Conservation (phyloP, 306 rosid genomes). For the Cucumis cinereus region DNA sequence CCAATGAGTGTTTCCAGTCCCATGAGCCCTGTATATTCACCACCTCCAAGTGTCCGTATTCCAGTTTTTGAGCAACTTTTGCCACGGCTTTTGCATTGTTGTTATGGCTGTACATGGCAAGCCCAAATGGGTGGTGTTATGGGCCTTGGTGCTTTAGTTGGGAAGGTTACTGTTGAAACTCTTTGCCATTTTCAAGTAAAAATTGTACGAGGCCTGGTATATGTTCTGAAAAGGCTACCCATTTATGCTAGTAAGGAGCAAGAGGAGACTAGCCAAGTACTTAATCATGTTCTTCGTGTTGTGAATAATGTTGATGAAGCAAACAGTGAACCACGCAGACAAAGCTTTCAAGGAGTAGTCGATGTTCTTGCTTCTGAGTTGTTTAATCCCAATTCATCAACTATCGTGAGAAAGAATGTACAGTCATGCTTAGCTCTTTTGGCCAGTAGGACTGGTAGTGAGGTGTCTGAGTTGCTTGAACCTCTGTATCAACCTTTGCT, state of each 20-base stretch:
- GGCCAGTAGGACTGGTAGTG: constrained; percentile 98
- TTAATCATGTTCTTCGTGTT: constrained; percentile 95
- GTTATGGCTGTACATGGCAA: constrained; percentile 96
- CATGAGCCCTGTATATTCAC: constrained; percentile 90
- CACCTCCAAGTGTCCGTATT: constrained; percentile 95
- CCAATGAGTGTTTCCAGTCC: constrained; percentile 99
- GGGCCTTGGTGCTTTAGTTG: constrained; percentile 98
- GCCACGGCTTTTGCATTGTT: constrained; percentile 95
- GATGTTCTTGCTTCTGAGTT: constrained; percentile 88
- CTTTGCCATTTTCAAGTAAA: constrained; percentile 81
- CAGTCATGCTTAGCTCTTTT: constrained; percentile 90
- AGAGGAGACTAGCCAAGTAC: constrained; percentile 98
- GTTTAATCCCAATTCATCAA: constrained; percentile 87
- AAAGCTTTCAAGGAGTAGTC: constrained; percentile 88
- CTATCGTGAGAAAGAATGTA: constrained; percentile 88
- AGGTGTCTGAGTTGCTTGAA: constrained; percentile 96
- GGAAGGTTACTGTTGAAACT: constrained; percentile 94
- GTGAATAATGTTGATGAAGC: constrained; percentile 98
- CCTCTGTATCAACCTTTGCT: constrained; percentile 70
- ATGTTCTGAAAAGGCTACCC: constrained; percentile 94
- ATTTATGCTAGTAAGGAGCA: constrained; percentile 92
- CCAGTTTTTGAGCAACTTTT: constrained; percentile 89
- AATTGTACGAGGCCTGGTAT: constrained; percentile 79
- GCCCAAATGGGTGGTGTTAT: constrained; percentile 96
- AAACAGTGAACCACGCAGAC: constrained; percentile 83